Percentiles rank a stretch among this genome's conserved stretches.
These are phyloP conservation scores for Lactarius pseudohatsudake DNA, from an alignment of 768 basidiomycete species.

Conservation along the genomic window DNA sequence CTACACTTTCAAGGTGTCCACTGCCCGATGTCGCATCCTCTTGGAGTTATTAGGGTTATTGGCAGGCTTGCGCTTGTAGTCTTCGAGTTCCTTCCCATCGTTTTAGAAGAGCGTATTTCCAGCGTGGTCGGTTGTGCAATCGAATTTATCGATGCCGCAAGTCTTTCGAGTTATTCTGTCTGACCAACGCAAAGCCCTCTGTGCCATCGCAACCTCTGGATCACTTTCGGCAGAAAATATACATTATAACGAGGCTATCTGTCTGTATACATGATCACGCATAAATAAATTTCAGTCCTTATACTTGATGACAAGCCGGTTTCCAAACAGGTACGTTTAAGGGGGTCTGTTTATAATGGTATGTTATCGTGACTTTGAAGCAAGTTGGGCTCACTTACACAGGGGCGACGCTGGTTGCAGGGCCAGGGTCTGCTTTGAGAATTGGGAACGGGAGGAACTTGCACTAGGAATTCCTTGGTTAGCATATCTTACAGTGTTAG, in stretches of 20 bases:
- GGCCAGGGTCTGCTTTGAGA: conserved; percentile 17
- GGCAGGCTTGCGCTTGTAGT: too few relatives aligned
- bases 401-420: conserved; percentile 4
- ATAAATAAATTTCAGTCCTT: neutral
- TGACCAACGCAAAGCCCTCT: too few relatives aligned
- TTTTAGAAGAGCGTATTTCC: neutral
- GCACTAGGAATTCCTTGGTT: conserved; percentile 15
- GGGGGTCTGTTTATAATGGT: neutral
- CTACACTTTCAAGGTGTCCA: too few relatives aligned
- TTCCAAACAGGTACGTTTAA: neutral
- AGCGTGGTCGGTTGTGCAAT: neutral
- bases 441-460: neutral
- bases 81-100: neutral
- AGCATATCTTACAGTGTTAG: neutral
- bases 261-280: neutral
- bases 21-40: too few relatives aligned
- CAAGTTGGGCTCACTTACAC: conserved; percentile 7
- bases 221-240: neutral
- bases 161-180: too few relatives aligned
- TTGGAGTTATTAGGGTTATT: too few relatives aligned
- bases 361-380: neutral
- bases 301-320: neutral
- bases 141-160: too few relatives aligned
- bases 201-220: neutral
- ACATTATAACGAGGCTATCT: neutral